A percentile compares a stretch with the other conserved stretches of the same genome.
Evolutionary conservation across 106 monocot species (phyloP).

Genomic region (Dactylorhiza incarnata): DNA sequence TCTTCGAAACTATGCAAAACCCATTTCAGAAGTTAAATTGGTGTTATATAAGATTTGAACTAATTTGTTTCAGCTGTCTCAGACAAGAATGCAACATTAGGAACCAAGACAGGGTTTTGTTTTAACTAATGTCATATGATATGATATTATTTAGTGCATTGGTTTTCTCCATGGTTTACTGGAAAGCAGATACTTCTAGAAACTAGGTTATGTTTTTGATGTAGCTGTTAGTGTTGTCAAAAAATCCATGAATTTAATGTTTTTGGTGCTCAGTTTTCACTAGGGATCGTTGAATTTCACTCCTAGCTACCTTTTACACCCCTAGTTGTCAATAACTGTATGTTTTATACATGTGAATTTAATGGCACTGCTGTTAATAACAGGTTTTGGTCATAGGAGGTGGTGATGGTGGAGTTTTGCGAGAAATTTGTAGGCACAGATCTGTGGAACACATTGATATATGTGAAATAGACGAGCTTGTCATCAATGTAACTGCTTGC

Average conservation of each 20-base stretch:
- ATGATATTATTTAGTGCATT: neutral
- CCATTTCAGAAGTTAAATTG: neutral
- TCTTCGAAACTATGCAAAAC: neutral
- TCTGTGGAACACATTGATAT: conserved; percentile 83
- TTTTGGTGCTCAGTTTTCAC: neutral
- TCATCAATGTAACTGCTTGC: conserved; percentile 57
- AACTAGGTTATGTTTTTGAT: neutral
- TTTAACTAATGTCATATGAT: neutral
- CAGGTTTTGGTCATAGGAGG: conserved; percentile 94
- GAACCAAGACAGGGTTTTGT: neutral
- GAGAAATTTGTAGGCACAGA: conserved; percentile 72
- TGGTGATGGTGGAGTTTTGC: conserved; percentile 92
- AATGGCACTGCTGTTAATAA: conserved; percentile 4
- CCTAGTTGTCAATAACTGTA: neutral
- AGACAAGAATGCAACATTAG: neutral
- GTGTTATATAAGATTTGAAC: neutral
- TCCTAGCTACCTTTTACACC: neutral
- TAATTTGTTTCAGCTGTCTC: neutral
- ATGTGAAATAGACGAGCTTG: conserved; percentile 92
- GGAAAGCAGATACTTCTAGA: neutral
- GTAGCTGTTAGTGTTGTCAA: too few relatives aligned
- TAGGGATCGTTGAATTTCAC: neutral
- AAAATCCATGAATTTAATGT: neutral
- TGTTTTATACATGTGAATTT: neutral
- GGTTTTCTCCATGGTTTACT: neutral